Evolutionary conservation across 345 rosid species (phyloP), one percentile per base, ranked within the genome.

Genomic region (Aegle marmelos): DNA sequence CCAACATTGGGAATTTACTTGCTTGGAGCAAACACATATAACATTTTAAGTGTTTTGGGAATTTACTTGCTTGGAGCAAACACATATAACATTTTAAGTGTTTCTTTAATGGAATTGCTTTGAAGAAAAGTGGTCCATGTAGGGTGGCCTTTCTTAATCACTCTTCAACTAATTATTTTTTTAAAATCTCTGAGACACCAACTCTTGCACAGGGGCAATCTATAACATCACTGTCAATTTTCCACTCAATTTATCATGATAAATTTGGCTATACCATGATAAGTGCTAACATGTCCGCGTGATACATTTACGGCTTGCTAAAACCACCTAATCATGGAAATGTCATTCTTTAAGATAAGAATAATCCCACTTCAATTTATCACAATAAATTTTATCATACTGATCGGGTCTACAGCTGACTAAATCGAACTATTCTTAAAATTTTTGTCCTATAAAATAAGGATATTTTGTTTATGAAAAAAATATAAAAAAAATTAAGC

Each of bases 121-220:
- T 9, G 48, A 77, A 77, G 73, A 56, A 37, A 73, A 63, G 37
- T 39, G 73, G 79, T 2, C 84, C 73, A 21, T 53, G 84, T 68
- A 68, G 34, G 92, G 80, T 90, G 82, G 79, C 64, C 75, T 87
- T 82, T 90, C 92, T 22, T 69, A 79, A 77, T 90, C 92, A 75
- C 68, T 8, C 56, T 65, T 72, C 85, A 80, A 73, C 79, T 60
- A 53, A 75, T 79, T 79, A 58, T 13, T 64, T 67, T 62, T 53
- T 24, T 48, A 1, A 48, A 74, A 30, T 63, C 30, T 39, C 62
- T 39, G 64, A 70, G 36, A 36, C 77, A 73, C 85, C 81, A 76
- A 72, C 83, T 25, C 69, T 6, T 61, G 2, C 58, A 8, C 58
- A 16, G n/a, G 73, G 76, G 72, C 84, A 73, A 76, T 80, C 81